These are phyloP conservation scores for Nigrograna mackinnonii DNA, from an alignment of 2,329 filamentous ascomycete genomes.

Conservation along the genomic window DNA sequence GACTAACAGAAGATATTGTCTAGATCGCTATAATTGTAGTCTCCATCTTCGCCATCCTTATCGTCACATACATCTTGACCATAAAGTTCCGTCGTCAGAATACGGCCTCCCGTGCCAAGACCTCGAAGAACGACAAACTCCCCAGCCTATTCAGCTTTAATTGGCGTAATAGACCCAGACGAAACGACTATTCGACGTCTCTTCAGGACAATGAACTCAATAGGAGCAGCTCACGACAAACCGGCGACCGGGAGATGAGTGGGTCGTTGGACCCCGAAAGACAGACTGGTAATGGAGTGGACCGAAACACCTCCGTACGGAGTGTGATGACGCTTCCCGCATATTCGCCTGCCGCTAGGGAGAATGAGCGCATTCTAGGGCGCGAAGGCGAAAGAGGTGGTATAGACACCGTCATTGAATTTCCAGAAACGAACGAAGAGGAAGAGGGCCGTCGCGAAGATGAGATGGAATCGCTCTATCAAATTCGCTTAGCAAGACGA, in stretches of 20 bases:
- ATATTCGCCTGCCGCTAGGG: slow-evolving; percentile 73
- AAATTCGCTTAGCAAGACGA: slow-evolving; percentile 79
- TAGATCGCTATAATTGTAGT: slow-evolving; percentile 33
- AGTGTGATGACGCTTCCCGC: slow-evolving; percentile 93
- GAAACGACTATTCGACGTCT: slow-evolving; percentile 35
- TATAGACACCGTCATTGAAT: slow-evolving; percentile 87
- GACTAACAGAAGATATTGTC: slow-evolving; percentile 12
- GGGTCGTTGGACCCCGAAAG: slow-evolving; percentile 30
- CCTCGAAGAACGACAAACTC: slow-evolving; percentile 17
- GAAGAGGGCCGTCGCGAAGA: slow-evolving; percentile 79
- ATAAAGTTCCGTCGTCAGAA: slow-evolving; percentile 20
- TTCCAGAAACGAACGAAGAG: slow-evolving; percentile 78
- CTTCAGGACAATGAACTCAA: slow-evolving; percentile 37
- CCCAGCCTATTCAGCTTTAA: slow-evolving; percentile 36
- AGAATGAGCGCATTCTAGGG: slow-evolving; percentile 80
- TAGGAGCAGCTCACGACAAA: slow-evolving; percentile 21
- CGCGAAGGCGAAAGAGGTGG: slow-evolving; percentile 90
- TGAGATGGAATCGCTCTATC: slow-evolving; percentile 91
- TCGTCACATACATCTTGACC: slow-evolving; percentile 33
- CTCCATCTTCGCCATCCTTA: slow-evolving; percentile 33
- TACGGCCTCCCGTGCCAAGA: too few relatives aligned
- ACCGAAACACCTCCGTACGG: slow-evolving; percentile 82
- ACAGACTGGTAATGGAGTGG: slow-evolving; percentile 54
- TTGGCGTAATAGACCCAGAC: slow-evolving; percentile 26
- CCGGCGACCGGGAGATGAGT: slow-evolving; percentile 31